Conservation (phyloP, 306 rosid genomes). For the Hippophae tibetana region DNA sequence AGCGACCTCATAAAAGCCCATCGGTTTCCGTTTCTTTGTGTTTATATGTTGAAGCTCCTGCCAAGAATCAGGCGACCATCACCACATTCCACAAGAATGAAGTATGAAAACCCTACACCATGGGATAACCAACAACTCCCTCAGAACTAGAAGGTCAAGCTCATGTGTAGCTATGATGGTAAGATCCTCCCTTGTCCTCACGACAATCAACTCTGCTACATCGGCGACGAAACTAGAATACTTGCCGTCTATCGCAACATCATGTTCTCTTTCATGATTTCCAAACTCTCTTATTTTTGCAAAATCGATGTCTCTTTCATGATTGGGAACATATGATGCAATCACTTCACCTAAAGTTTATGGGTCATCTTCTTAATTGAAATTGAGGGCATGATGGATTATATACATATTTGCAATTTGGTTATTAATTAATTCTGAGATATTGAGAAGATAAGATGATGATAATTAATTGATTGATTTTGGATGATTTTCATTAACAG, state of each 20-base stretch:
- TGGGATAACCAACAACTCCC: conserved; percentile 59
- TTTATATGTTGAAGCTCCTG: conserved; percentile 24
- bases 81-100: conserved; percentile 73
- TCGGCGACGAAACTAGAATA: conserved; percentile 53
- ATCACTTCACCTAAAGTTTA: no score
- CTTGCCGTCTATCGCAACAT: background rate
- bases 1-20: no score
- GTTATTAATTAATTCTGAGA: no score
- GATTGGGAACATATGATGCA: conserved; percentile 96
- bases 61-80: conserved; percentile 81
- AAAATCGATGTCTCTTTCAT: conserved; percentile 52
- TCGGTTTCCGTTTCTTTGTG: no score
- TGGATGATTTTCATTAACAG: no score
- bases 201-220: conserved; percentile 78
- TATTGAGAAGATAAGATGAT: no score
- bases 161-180: conserved; percentile 94
- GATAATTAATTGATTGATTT: no score
- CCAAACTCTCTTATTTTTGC: conserved; percentile 58
- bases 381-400: no score
- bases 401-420: no score
- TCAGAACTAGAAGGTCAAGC: conserved; percentile 56
- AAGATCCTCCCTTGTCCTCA: conserved; percentile 90
- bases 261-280: conserved; percentile 43
- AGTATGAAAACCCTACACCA: conserved; percentile 75
- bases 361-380: no score